phyloP scores from a whole-genome alignment of 495 filamentous ascomycete species.

The Penicillium tannophilum region DNA sequence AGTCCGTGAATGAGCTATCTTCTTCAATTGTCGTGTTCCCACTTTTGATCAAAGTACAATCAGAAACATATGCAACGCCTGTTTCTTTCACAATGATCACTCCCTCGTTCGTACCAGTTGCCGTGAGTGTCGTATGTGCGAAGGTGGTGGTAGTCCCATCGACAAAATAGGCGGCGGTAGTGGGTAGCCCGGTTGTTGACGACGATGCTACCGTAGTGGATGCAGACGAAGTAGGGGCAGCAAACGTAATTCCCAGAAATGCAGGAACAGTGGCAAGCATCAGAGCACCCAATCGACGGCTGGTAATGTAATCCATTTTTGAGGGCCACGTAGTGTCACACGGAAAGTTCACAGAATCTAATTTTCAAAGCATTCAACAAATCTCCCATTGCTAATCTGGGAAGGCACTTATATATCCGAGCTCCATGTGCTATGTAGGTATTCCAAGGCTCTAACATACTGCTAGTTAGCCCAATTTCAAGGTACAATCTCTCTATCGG shows the following conservation, averaged over 20 bases:
- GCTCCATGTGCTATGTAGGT: too few relatives aligned
- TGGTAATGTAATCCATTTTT: background rate
- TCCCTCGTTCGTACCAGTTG: constrained; percentile 5
- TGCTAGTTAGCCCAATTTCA: too few relatives aligned
- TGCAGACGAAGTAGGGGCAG: background rate
- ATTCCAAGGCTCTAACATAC: too few relatives aligned
- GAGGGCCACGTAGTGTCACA: background rate
- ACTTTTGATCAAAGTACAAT: constrained; percentile 6
- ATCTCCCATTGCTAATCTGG: background rate
- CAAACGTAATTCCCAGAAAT: background rate
- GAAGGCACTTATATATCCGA: background rate
- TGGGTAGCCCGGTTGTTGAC: constrained; percentile 1
- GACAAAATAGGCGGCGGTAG: constrained; percentile 9
- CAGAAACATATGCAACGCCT: constrained; percentile 5
- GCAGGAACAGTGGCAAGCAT: background rate
- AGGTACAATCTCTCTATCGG: background rate
- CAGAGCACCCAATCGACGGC: background rate
- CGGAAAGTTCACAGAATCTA: background rate
- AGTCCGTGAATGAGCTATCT: constrained; percentile 2
- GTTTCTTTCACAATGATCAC: constrained; percentile 12
- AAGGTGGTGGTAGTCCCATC: constrained; percentile 5
- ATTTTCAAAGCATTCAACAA: background rate
- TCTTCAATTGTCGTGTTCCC: background rate
- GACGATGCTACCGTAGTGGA: background rate
- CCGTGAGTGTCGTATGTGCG: background rate